Evolutionary conservation across 83 land plant species (phyloP).

Genomic region (Diphasiastrum complanatum): DNA sequence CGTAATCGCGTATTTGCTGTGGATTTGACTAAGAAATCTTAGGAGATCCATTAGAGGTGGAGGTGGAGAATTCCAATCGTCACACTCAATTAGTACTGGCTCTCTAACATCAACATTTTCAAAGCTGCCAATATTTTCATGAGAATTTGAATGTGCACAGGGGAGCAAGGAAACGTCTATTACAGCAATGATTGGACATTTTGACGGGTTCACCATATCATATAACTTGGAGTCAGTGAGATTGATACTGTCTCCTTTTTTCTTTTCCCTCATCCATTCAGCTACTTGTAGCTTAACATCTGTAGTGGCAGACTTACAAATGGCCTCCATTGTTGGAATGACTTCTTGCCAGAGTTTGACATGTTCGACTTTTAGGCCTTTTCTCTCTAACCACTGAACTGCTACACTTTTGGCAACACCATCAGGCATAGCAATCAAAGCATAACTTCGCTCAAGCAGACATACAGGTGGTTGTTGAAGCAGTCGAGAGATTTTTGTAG

Average conservation of each 20-base stretch:
- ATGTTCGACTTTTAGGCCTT: neutral
- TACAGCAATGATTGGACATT: neutral
- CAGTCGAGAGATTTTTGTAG: too few relatives aligned
- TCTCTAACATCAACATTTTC: neutral
- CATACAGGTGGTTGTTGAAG: too few relatives aligned
- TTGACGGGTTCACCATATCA: neutral
- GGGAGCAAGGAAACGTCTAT: conserved; percentile 6
- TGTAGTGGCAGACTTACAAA: neutral
- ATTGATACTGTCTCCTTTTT: neutral
- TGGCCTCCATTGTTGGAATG: neutral
- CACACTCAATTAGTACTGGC: neutral
- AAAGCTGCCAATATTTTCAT: neutral
- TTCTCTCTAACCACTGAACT: conserved; percentile 3
- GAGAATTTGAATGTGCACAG: neutral
- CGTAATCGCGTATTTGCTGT: neutral
- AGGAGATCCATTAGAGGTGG: neutral
- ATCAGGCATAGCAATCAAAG: too few relatives aligned
- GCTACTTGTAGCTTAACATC: too few relatives aligned
- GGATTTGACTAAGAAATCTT: neutral
- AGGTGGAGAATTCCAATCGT: neutral
- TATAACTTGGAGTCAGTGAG: neutral
- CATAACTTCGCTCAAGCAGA: too few relatives aligned
- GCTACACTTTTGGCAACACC: neutral
- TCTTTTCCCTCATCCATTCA: neutral
- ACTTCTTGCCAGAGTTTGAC: conserved; percentile 4